Evolutionary conservation across 148 eudicot species (phyloP).

Genomic region (Spergularia bocconei): DNA sequence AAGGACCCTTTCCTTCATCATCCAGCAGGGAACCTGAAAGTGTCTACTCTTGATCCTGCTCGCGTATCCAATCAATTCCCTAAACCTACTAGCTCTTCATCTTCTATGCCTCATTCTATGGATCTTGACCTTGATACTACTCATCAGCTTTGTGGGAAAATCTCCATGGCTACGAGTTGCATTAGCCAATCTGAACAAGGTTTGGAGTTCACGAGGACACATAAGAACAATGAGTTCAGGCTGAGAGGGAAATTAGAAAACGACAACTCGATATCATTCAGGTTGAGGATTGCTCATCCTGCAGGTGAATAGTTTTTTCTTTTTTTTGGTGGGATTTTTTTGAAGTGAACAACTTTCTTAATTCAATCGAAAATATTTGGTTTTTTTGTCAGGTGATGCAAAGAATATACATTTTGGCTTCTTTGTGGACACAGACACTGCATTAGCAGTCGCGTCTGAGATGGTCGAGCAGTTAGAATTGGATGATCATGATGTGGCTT

Average conservation of each 20-base stretch:
- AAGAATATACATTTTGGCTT: conserved; percentile 61
- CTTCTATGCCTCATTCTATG: conserved; percentile 49
- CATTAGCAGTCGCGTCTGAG: conserved; percentile 64
- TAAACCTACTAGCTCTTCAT: conserved; percentile 25
- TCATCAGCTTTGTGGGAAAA: conserved; percentile 24
- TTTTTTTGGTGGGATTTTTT: too few relatives aligned
- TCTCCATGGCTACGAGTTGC: conserved; percentile 32
- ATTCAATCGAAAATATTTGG: neutral
- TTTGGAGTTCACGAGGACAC: conserved; percentile 51
- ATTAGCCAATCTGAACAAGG: conserved; percentile 31
- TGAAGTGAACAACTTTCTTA: too few relatives aligned
- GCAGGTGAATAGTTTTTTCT: conserved; percentile 30
- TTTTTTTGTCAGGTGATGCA: conserved; percentile 44
- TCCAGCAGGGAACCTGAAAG: conserved; percentile 34
- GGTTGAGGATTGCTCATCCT: conserved; percentile 57
- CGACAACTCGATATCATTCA: conserved; percentile 58
- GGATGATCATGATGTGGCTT: conserved; percentile 59
- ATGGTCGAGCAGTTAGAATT: conserved; percentile 79
- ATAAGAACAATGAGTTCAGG: conserved; percentile 56
- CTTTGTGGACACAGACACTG: conserved; percentile 71
- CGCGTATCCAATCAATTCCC: conserved; percentile 34
- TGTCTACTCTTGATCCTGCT: conserved; percentile 26
- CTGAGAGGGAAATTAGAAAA: conserved; percentile 57
- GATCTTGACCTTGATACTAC: conserved; percentile 62
- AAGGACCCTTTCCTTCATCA: conserved; percentile 57